Evolutionary conservation across 2,329 filamentous ascomycete species (phyloP).

Genomic region (Beauveria medogensis): DNA sequence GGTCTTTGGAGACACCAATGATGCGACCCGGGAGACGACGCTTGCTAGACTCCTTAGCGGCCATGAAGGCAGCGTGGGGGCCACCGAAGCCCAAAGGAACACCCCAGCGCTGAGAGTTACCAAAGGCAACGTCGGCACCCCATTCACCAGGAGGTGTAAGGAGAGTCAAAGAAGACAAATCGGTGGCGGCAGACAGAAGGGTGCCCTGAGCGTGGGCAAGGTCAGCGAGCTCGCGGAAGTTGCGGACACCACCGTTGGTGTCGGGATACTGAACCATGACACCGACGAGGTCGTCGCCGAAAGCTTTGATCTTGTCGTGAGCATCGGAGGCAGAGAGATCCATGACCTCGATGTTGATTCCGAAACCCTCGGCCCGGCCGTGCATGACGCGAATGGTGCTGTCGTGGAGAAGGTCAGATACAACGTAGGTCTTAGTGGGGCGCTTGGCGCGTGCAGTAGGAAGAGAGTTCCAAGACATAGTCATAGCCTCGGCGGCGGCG

Average conservation of each 20-base stretch:
- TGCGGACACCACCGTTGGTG: constrained; percentile 70
- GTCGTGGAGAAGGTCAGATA: constrained; percentile 74
- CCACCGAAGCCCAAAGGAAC: constrained; percentile 89
- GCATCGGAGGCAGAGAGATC: constrained; percentile 60
- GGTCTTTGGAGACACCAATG: constrained; percentile 86
- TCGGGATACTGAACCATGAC: constrained; percentile 94
- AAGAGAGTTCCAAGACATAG: constrained; percentile 73
- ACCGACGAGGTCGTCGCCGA: constrained; percentile 77
- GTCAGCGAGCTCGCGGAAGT: constrained; percentile 68
- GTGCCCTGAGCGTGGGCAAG: constrained; percentile 69
- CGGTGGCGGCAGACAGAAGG: constrained; percentile 80
- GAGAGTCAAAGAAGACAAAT: constrained; percentile 78
- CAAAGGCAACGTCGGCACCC: constrained; percentile 91
- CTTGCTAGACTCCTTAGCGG: constrained; percentile 84
- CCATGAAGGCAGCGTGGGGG: constrained; percentile 95
- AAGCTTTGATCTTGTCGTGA: constrained; percentile 57
- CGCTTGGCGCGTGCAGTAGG: constrained; percentile 64
- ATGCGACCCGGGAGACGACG: constrained; percentile 87
- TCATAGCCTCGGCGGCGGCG: constrained; percentile 93
- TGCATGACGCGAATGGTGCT: constrained; percentile 79
- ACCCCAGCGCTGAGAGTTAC: constrained; percentile 83
- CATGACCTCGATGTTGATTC: constrained; percentile 65
- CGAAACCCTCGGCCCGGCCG: constrained; percentile 85
- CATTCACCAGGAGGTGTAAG: constrained; percentile 88
- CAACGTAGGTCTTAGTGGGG: constrained; percentile 70